phyloP scores from a whole-genome alignment of 352 stramenopile species.

The Phytophthora europaea region DNA sequence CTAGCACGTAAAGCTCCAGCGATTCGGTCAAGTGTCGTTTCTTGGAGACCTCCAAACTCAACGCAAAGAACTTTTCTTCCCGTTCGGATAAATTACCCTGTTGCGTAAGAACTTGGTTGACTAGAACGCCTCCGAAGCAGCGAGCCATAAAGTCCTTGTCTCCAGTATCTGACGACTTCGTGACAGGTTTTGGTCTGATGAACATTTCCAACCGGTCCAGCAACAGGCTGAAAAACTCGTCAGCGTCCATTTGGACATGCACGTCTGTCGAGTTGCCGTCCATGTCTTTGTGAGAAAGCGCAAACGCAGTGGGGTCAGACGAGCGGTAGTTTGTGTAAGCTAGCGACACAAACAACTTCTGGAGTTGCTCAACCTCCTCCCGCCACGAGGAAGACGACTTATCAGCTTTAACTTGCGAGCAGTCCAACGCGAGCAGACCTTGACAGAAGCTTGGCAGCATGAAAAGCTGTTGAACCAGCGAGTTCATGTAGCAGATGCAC shows the following conservation, averaged over 20 bases:
- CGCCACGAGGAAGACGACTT: slow-evolving; percentile 35
- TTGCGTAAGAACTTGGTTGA: slow-evolving; percentile 88
- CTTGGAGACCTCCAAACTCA: slow-evolving; percentile 85
- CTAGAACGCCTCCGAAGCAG: slow-evolving; percentile 80
- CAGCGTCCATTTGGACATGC: slow-evolving; percentile 83
- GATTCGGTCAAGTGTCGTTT: slow-evolving; percentile 73
- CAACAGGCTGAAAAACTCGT: slow-evolving; percentile 86
- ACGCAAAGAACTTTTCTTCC: slow-evolving; percentile 87
- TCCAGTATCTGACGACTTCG: not conserved
- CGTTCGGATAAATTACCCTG: slow-evolving; percentile 81
- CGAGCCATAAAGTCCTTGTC: slow-evolving; percentile 54
- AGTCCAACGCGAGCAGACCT: slow-evolving; percentile 56
- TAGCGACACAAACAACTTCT: slow-evolving; percentile 76
- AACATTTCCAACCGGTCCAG: slow-evolving; percentile 85
- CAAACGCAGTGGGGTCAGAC: slow-evolving; percentile 74
- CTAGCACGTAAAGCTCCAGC: slow-evolving; percentile 75
- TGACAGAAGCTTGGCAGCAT: slow-evolving; percentile 73
- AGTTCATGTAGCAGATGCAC: slow-evolving; percentile 99
- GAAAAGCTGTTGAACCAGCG: slow-evolving; percentile 97
- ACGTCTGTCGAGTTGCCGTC: slow-evolving; percentile 81
- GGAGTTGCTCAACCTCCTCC: slow-evolving; percentile 73
- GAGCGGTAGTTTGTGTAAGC: slow-evolving; percentile 52
- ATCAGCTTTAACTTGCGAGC: slow-evolving; percentile 2
- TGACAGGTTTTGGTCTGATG: slow-evolving; percentile 21
- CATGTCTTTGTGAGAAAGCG: slow-evolving; percentile 72